Base-by-base conservation (phyloP, 1,139 yeast genomes). In the Geotrichum restrictum region DNA sequence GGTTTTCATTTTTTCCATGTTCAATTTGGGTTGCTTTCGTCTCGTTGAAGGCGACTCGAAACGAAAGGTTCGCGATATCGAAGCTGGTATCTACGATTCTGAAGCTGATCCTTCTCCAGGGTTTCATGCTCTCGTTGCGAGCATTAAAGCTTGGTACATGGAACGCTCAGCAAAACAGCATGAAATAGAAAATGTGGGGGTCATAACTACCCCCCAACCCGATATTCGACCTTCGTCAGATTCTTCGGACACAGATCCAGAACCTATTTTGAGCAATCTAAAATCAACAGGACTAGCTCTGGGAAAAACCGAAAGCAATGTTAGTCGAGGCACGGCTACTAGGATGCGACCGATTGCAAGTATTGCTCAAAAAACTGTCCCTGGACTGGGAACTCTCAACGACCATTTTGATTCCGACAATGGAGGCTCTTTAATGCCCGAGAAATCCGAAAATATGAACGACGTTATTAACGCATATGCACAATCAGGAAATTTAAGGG, bases 1-100 rank as follows among this genome's bases (percentile, higher is more conserved):
- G 4, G 76, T 85, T 34, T 93, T 87, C 65, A 74, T 85, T 38
- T 67, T 87, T 22, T 75, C 79, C 60, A 84, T 88, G 59, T 91
- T 89, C 69, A 85, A 87, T 59, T 67, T 85, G 45, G 96, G 96
- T 2, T 79, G 89, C 3, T 84, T 81, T 66, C 74, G 81, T 55
- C 68, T 88, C 53, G 76, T 88, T n/a, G 85, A 81, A 50, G 71
- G 80, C 69, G 96, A 89, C 66, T 86, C 87, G 63, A 48, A 45
- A 6, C 27, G 38, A 11, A 49, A 50, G 29, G 39, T 27, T 16
- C 21, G 21, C 18, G 56, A 48, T 24, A 49, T 49, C 31, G 46
- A 53, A 22, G 22, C 18, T 2, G 56, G 56, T 21, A 31, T 14
- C 14, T 53, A 43, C 29, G 48, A 53, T 4, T 45, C 44, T n/a